phyloP scores from a whole-genome alignment of 352 stramenopile species.

The Phytophthora crassamura region DNA sequence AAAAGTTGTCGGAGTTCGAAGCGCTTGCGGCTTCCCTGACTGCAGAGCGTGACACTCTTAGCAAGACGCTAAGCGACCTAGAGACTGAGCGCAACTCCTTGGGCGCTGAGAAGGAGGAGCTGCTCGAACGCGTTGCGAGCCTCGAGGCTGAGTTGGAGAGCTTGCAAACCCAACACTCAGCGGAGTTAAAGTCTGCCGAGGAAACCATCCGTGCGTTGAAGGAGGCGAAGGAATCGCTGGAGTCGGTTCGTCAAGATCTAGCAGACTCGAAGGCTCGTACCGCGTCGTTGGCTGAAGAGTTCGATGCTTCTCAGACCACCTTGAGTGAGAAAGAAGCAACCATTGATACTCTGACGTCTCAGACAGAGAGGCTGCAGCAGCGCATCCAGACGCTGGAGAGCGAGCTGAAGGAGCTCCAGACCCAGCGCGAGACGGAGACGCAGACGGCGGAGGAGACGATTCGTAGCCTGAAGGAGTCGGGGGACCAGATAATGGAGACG shows the following conservation, averaged over 20 bases:
- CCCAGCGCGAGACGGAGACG: slow-evolving; percentile 11
- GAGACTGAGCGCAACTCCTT: slow-evolving; percentile 17
- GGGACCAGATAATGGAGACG: background rate
- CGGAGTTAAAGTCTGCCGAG: slow-evolving; percentile 19
- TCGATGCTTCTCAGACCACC: background rate
- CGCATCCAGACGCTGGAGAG: slow-evolving; percentile 22
- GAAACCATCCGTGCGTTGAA: slow-evolving; percentile 21
- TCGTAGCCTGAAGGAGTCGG: slow-evolving; percentile 12
- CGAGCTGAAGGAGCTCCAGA: slow-evolving; percentile 6
- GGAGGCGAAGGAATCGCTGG: slow-evolving; percentile 11
- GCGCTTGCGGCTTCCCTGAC: slow-evolving; percentile 19
- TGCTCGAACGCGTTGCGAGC: slow-evolving; percentile 12
- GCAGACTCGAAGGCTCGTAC: slow-evolving; percentile 6
- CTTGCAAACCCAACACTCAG: slow-evolving; percentile 22
- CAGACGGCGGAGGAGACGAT: slow-evolving; percentile 16
- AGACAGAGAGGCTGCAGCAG: slow-evolving; percentile 11
- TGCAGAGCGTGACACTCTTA: slow-evolving; percentile 27
- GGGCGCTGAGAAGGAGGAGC: slow-evolving; percentile 17
- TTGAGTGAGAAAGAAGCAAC: slow-evolving; percentile 1
- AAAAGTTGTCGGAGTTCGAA: slow-evolving; percentile 26
- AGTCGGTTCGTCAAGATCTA: slow-evolving; percentile 19
- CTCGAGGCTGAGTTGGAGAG: slow-evolving; percentile 28
- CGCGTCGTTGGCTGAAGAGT: background rate
- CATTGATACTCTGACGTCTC: background rate
- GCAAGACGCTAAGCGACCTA: slow-evolving; percentile 14